phyloP scores from a whole-genome alignment of 2,329 filamentous ascomycete genomes.

The Westerdykella aurantiaca region DNA sequence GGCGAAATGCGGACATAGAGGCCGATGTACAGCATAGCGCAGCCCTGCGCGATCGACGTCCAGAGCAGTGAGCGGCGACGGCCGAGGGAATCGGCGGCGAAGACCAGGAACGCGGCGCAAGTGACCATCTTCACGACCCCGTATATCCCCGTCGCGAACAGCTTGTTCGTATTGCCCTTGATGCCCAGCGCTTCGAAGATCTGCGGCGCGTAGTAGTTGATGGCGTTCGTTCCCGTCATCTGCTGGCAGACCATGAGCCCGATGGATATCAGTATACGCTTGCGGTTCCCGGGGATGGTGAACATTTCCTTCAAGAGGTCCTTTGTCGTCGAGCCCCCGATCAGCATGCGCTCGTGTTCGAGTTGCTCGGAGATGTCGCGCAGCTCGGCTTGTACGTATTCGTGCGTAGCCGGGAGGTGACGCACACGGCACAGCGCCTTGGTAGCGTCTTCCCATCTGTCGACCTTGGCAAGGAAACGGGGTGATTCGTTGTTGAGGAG shows the following conservation, averaged over 20 bases:
- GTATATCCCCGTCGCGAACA: conserved; percentile 70
- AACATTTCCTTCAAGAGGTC: conserved; percentile 41
- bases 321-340: conserved; percentile 45
- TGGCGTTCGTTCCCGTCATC: conserved; percentile 55
- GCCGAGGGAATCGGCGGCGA: conserved; percentile 64
- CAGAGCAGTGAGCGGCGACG: conserved; percentile 58
- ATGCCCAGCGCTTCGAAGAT: conserved; percentile 65
- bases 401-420: conserved; percentile 40
- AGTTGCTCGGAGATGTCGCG: conserved; percentile 37
- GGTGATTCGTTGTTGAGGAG: conserved; percentile 60
- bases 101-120: conserved; percentile 59
- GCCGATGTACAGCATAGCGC: conserved; percentile 65
- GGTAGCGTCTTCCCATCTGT: conserved; percentile 62
- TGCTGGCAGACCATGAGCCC: conserved; percentile 63
- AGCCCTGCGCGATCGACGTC: conserved; percentile 58
- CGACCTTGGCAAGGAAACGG: conserved; percentile 61
- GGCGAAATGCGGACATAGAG: conserved; percentile 61
- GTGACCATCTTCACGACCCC: conserved; percentile 64
- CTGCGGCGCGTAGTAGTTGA: conserved; percentile 62
- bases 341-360: conserved; percentile 52
- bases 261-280: conserved; percentile 60
- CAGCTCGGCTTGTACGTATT: conserved; percentile 35
- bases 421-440: conserved; percentile 53
- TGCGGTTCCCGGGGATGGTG: conserved; percentile 48
- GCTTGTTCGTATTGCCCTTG: conserved; percentile 49